Evolutionary conservation across 352 stramenopile species (phyloP).

Genomic region (Phytopythium boreale): DNA sequence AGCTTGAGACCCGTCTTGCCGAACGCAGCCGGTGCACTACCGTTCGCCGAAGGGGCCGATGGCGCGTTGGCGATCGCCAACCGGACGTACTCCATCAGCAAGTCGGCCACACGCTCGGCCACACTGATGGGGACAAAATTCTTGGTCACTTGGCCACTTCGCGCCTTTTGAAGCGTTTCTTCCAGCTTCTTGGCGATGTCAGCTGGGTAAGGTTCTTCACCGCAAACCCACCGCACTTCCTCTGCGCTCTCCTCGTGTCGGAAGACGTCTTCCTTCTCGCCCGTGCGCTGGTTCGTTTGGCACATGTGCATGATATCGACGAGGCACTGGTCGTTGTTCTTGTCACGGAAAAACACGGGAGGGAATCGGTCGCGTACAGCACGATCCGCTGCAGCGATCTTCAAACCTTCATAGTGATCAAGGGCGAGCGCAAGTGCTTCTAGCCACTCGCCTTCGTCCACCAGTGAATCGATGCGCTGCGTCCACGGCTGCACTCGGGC

Average conservation of each 20-base stretch:
- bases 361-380: conserved; percentile 84
- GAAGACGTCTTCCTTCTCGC: conserved; percentile 87
- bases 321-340: conserved; percentile 87
- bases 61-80: conserved; percentile 84
- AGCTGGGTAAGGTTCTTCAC: conserved; percentile 69
- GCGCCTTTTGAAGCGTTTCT: conserved; percentile 80
- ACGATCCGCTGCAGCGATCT: conserved; percentile 71
- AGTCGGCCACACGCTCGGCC: conserved; percentile 80
- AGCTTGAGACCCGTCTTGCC: conserved; percentile 72
- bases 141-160: conserved; percentile 79
- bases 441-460: conserved; percentile 96
- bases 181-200: conserved; percentile 85
- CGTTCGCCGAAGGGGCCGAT: conserved; percentile 12
- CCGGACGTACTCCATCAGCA: conserved; percentile 89
- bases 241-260: conserved; percentile 78
- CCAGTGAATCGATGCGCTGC: conserved; percentile 91
- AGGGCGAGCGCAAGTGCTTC: conserved; percentile 94
- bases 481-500: conserved; percentile 91
- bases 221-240: conserved; percentile 81
- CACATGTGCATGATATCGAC: conserved; percentile 90
- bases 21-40: conserved; percentile 16
- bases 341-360: conserved; percentile 86
- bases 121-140: conserved; percentile 90
- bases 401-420: conserved; percentile 94
- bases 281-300: conserved; percentile 86